Percentiles rank a stretch among this genome's conserved stretches.
Conservation (phyloP, 352 stramenopile genomes). For the Phytophthora pseudosyringae region DNA sequence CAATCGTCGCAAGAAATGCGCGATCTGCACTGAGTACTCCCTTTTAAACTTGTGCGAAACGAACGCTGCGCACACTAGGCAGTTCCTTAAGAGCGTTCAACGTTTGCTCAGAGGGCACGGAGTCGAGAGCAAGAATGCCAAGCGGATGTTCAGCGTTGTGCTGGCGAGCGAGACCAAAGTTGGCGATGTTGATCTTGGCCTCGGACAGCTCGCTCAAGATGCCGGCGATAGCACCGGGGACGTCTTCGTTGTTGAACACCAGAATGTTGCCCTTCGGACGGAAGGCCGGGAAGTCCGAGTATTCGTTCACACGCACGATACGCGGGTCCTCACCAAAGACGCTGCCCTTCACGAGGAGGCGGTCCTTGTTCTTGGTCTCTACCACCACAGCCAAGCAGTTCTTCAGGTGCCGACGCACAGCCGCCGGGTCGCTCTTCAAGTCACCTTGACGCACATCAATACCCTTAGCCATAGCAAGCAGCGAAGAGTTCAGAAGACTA, state of each 20-base stretch:
- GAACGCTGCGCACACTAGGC: slow-evolving; percentile 67
- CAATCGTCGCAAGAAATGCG: neutral
- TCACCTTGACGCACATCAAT: slow-evolving; percentile 83
- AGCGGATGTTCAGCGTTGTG: slow-evolving; percentile 62
- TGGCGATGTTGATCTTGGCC: slow-evolving; percentile 86
- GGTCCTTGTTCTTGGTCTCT: slow-evolving; percentile 62
- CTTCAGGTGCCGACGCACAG: slow-evolving; percentile 68
- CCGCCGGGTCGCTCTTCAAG: slow-evolving; percentile 41
- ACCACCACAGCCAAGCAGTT: slow-evolving; percentile 81
- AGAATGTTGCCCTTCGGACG: slow-evolving; percentile 79
- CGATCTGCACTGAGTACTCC: neutral
- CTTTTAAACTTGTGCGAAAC: slow-evolving; percentile 71
- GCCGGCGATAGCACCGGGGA: slow-evolving; percentile 75
- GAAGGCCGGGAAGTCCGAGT: slow-evolving; percentile 87
- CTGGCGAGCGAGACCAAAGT: slow-evolving; percentile 82
- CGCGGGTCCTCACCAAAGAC: slow-evolving; percentile 86
- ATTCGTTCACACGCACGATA: slow-evolving; percentile 83
- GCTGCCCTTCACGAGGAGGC: slow-evolving; percentile 73
- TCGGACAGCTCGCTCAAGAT: slow-evolving; percentile 73
- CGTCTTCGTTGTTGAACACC: slow-evolving; percentile 87
- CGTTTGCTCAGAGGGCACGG: slow-evolving; percentile 57
- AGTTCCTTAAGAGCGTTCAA: slow-evolving; percentile 68
- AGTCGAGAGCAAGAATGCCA: slow-evolving; percentile 79
- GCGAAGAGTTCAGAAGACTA: slow-evolving; percentile 69
- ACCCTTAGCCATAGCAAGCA: slow-evolving; percentile 75